Percentiles rank a stretch among this genome's conserved stretches.
Evolutionary conservation across 2,329 filamentous ascomycete species (phyloP).

Genomic region (Neofusicoccum sp.): DNA sequence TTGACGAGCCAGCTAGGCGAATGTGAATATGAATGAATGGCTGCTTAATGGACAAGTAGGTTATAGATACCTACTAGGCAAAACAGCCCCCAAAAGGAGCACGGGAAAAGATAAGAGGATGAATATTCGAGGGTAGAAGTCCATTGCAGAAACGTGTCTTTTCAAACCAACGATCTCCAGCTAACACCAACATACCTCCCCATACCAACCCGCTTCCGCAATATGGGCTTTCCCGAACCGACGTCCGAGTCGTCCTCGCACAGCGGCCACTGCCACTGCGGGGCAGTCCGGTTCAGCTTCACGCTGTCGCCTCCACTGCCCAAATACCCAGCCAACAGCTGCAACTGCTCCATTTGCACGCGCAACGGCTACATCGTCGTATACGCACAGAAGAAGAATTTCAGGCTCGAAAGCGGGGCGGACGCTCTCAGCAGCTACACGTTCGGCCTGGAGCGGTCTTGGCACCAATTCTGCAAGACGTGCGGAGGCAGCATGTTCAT

Average conservation of each 20-base stretch:
- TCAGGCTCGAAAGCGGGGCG: conserved; percentile 28
- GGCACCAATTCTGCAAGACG: conserved; percentile 30
- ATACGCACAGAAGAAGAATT: conserved; percentile 25
- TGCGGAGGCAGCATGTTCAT: conserved; percentile 28
- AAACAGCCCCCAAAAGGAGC: too few species aligned
- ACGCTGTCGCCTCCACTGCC: conserved; percentile 49
- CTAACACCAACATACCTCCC: too few species aligned
- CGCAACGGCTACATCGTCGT: conserved; percentile 50
- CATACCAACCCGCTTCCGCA: too few species aligned
- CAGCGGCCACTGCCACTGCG: conserved; percentile 54
- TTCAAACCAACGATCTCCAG: too few species aligned
- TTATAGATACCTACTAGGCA: too few species aligned
- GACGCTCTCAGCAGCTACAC: conserved; percentile 25
- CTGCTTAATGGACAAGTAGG: too few species aligned
- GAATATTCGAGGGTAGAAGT: too few species aligned
- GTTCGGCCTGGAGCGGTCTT: conserved; percentile 27
- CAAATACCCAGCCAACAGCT: conserved; percentile 45
- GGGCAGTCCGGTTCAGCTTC: conserved; percentile 50
- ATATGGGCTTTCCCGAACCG: conserved; percentile 5
- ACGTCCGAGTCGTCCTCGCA: conserved; percentile 37
- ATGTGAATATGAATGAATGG: too few species aligned
- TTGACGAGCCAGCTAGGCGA: too few species aligned
- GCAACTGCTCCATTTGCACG: conserved; percentile 51
- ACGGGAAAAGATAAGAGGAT: too few species aligned
- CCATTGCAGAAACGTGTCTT: too few species aligned